A percentile compares a stretch with the other conserved stretches of the same genome.
These are phyloP conservation scores for Hanseniaspora vineae DNA, from an alignment of 805 yeast genomes.

Conservation along the genomic window DNA sequence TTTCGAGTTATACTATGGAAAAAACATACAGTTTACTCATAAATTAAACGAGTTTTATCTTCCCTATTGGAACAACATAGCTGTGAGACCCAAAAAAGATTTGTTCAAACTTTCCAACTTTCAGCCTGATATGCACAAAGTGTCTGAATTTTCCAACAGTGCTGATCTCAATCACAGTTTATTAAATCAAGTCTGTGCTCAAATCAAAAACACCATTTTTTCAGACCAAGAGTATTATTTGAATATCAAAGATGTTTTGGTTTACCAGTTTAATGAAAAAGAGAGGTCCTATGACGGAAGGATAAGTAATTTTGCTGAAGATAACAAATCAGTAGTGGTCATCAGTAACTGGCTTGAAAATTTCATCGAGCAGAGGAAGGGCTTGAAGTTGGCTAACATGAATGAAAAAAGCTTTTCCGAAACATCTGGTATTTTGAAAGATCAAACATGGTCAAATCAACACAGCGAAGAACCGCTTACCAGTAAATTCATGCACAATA, in stretches of 20 bases:
- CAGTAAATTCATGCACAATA: conserved; percentile 17
- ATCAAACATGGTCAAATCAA: too few species aligned
- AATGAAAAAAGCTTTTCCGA: too few species aligned
- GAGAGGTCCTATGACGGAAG: conserved; percentile 6
- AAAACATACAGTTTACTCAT: conserved; percentile 15
- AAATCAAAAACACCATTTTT: conserved; percentile 15
- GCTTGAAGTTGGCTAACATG: neutral
- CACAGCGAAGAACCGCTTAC: neutral
- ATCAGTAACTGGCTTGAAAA: conserved; percentile 23
- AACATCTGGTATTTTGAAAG: too few species aligned
- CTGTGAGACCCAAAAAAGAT: conserved; percentile 14
- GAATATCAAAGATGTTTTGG: conserved; percentile 18
- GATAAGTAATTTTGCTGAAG: conserved; percentile 15
- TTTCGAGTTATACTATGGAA: conserved; percentile 9
- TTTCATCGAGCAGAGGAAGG: conserved; percentile 3
- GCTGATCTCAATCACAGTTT: conserved; percentile 4
- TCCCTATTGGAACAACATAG: conserved; percentile 20
- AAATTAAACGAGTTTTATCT: conserved; percentile 20
- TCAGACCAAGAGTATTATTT: conserved; percentile 17
- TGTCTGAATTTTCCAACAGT: conserved; percentile 12
- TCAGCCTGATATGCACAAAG: conserved; percentile 15
- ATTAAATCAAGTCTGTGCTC: neutral
- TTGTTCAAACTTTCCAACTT: conserved; percentile 6
- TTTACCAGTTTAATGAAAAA: conserved; percentile 18
- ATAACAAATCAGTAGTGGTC: conserved; percentile 13